A percentile compares a stretch with the other conserved stretches of the same genome.
These are phyloP conservation scores for Vitis hybrid DNA, from an alignment of 177 flowering plant genomes.

Conservation along the genomic window DNA sequence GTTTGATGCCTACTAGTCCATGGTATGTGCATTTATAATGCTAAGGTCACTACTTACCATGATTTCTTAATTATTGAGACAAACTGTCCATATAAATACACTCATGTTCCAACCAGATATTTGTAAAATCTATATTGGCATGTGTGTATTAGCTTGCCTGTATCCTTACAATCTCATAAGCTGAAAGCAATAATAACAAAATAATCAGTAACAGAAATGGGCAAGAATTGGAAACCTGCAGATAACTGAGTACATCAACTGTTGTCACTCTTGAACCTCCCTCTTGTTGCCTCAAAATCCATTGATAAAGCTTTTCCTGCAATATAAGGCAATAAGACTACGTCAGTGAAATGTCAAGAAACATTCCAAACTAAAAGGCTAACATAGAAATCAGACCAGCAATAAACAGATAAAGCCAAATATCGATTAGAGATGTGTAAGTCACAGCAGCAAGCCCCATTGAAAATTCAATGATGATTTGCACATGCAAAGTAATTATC, in stretches of 20 bases:
- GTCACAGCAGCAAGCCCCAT: too few species aligned
- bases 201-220: neutral
- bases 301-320: constrained; percentile 86
- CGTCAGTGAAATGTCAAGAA: neutral
- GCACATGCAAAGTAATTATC: too few species aligned
- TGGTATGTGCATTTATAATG: too few species aligned
- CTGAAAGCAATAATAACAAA: neutral
- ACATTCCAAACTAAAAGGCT: neutral
- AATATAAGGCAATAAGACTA: constrained; percentile 15
- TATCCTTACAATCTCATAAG: neutral
- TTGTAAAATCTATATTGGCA: too few species aligned
- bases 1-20: too few species aligned
- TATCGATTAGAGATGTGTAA: neutral
- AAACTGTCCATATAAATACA: too few species aligned
- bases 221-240: constrained; percentile 49
- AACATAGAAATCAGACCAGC: neutral
- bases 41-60: too few species aligned
- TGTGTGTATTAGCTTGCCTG: too few species aligned
- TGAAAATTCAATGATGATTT: too few species aligned
- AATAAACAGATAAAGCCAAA: neutral
- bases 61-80: too few species aligned
- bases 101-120: too few species aligned
- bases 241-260: constrained; percentile 56
- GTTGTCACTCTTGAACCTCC: constrained; percentile 66
- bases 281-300: constrained; percentile 79